Evolutionary conservation across 345 rosid species (phyloP), one percentile per base, ranked within the genome.

Genomic region (Hibiscus trionum): DNA sequence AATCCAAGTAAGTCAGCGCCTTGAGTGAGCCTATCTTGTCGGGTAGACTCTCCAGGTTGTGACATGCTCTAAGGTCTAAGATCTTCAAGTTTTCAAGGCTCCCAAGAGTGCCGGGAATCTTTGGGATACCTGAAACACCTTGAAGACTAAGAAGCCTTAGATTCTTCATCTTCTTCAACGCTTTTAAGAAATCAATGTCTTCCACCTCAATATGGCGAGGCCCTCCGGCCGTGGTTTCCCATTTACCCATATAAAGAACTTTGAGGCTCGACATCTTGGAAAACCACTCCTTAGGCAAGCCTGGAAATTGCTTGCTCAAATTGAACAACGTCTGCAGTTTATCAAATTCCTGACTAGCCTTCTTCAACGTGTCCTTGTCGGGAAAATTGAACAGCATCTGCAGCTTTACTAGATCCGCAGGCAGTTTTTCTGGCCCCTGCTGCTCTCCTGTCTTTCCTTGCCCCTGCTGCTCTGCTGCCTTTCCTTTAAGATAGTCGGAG

Each of bases 161-260:
- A 7, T 64, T 60, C 53, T 17, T 76, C 70, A 70, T 69, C 3
- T 37, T 3, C 49, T 72, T 67, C 61, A 77, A 63, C 11, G 74
- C 82, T 46, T 63, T 72, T 17, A 85, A 73, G 73, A 75, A 79
- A 0, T 73, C 75, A 1, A 61, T 71, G 58, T 64, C 73, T 58
- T 73, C 82, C 5, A 83, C 83, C 69, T 82, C 88, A 33, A 83
- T 70, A 75, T 85, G 85, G 42, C 72, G 59, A n/a, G 57, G 83
- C 29, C 69, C 33, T 17, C 59, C 49, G 2, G 26, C 35, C 3
- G 76, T 57, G 62, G 69, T 3, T 53, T 63, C 78, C 86, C 88
- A 83, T 72, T 71, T 47, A 29, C 88, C 88, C 24, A 85, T 72
- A 26, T 80, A 72, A 5, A 85, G 81, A 76, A 76, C 81, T 0